Conservation (phyloP, 73 alveolate species). For the Uronychia binucleata region DNA sequence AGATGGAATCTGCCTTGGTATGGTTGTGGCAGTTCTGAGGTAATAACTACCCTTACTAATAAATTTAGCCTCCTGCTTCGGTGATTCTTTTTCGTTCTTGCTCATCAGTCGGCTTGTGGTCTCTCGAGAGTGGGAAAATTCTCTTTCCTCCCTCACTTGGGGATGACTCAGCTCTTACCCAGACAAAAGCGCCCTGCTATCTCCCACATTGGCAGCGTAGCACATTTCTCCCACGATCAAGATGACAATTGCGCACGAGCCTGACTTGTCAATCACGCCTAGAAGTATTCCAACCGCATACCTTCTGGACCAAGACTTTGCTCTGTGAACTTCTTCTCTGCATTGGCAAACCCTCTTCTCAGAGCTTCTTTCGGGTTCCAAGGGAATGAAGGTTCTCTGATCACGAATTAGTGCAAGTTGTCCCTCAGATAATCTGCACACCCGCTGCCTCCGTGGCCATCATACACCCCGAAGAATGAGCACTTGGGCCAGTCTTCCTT, state of each 20-base stretch:
- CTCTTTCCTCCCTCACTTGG: conserved; percentile 59
- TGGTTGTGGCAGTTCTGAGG: conserved; percentile 34
- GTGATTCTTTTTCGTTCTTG: conserved; percentile 78
- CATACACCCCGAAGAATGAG: conserved; percentile 97
- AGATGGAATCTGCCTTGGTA: conserved; percentile 65
- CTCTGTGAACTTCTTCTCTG: conserved; percentile 86
- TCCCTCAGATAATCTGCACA: conserved; percentile 97
- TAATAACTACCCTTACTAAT: conserved; percentile 88
- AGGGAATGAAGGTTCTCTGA: conserved; percentile 92
- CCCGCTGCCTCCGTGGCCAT: conserved; percentile 97
- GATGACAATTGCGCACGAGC: conserved; percentile 94
- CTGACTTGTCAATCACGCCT: conserved; percentile 83
- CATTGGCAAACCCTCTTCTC: conserved; percentile 93
- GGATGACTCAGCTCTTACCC: conserved; percentile 40
- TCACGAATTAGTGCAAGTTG: conserved; percentile 92
- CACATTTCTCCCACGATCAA: conserved; percentile 90
- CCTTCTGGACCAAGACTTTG: conserved; percentile 50
- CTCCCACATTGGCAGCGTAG: conserved; percentile 98
- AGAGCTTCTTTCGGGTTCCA: conserved; percentile 94
- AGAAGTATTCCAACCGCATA: neutral
- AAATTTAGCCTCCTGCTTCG: conserved; percentile 93
- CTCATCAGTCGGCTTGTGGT: conserved; percentile 91
- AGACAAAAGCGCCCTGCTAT: conserved; percentile 91
- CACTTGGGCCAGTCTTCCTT: conserved; percentile 96
- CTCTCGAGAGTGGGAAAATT: conserved; percentile 62